Conservation (phyloP, 2,329 filamentous ascomycete species). For the Podosphaera aphanis region DNA sequence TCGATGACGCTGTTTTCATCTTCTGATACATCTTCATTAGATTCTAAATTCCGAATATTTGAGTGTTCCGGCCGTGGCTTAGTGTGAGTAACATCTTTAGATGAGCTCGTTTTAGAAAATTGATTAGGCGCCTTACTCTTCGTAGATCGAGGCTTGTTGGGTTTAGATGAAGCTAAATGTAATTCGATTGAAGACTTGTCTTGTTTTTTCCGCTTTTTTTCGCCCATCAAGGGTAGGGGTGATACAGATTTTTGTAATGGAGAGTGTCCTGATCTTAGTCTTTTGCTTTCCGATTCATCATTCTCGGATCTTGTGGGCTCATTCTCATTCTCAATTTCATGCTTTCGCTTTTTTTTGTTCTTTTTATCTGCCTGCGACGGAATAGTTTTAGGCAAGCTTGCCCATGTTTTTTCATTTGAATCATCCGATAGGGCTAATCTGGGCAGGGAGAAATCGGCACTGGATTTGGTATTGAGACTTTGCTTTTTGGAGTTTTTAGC, state of each 20-base stretch:
- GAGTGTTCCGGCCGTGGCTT: background rate
- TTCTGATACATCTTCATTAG: slow-evolving; percentile 2
- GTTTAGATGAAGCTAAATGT: slow-evolving; percentile 8
- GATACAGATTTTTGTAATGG: background rate
- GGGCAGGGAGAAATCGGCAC: background rate
- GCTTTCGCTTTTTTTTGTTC: background rate
- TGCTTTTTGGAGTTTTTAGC: background rate
- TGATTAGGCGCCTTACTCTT: background rate
- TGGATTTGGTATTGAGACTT: background rate
- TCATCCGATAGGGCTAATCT: background rate
- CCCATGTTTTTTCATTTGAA: background rate
- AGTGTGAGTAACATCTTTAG: too few relatives aligned
- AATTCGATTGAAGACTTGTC: slow-evolving; percentile 4
- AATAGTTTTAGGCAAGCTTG: background rate
- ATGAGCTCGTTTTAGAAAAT: background rate
- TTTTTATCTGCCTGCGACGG: background rate
- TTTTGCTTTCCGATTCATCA: background rate
- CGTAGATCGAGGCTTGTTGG: slow-evolving; percentile 4
- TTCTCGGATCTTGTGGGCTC: background rate
- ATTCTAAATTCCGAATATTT: background rate
- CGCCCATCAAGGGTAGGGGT: background rate
- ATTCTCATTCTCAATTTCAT: too few relatives aligned
- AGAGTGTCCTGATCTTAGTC: background rate
- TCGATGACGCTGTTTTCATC: slow-evolving; percentile 1
- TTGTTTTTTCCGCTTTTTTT: slow-evolving; percentile 1